A percentile compares a stretch with the other conserved stretches of the same genome.
phyloP scores from a whole-genome alignment of 2,329 filamentous ascomycete species.

The Arthrobotrys sinensis region DNA sequence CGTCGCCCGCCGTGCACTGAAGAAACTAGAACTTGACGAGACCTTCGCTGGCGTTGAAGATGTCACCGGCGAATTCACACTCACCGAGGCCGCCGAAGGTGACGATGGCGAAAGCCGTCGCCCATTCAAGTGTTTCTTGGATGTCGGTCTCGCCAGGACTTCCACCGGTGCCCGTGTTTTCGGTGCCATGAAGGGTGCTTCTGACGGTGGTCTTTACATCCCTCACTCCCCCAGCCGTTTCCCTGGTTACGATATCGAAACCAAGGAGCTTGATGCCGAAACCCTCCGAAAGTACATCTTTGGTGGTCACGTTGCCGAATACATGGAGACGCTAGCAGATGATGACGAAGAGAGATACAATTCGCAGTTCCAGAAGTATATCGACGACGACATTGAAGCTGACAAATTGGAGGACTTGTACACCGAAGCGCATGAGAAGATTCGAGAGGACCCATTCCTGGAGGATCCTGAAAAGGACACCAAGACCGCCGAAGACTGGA shows the following conservation, averaged over 20 bases:
- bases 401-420: conserved; percentile 98
- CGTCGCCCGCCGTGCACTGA: conserved; percentile 94
- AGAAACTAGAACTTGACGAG: conserved; percentile 96
- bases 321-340: conserved; percentile 99
- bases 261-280: conserved; percentile 97
- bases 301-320: conserved; percentile 97
- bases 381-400: conserved; percentile 95
- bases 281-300: conserved; percentile 99
- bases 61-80: conserved; percentile 92
- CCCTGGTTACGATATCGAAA: conserved; percentile 97
- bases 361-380: conserved; percentile 97
- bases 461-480: conserved; percentile 84
- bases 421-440: conserved; percentile 92
- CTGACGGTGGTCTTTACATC: conserved; percentile 95
- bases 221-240: conserved; percentile 99
- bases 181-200: conserved; percentile 99
- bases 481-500: conserved; percentile 98
- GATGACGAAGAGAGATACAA: conserved; percentile 99
- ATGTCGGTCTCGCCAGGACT: conserved; percentile 96
- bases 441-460: conserved; percentile 98
- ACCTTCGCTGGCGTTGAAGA: conserved; percentile 96
- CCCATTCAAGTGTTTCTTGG: conserved; percentile 99
- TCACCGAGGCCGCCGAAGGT: conserved; percentile 93
- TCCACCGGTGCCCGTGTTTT: conserved; percentile 99
- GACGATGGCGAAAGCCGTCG: conserved; percentile 90